phyloP scores from a whole-genome alignment of 371 early-diverging fungal species.

The Mucor racemosus region DNA sequence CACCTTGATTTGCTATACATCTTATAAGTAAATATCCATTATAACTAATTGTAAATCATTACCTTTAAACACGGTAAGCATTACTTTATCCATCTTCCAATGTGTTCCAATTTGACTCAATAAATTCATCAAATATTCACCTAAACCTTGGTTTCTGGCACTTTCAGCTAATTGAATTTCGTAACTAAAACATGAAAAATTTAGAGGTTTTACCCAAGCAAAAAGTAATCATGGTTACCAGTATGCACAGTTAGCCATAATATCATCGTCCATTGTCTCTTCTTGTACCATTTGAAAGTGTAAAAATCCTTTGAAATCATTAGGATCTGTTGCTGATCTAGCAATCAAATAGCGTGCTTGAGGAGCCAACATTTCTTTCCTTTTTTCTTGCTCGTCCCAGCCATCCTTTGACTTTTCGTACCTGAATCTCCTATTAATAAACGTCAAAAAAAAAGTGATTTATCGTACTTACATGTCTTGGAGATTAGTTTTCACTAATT shows the following conservation, averaged over 20 bases:
- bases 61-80: conserved; percentile 73
- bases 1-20: conserved; percentile 54
- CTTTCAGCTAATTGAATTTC: conserved; percentile 56
- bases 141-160: conserved; percentile 55
- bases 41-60: conserved; percentile 3
- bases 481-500: conserved; percentile 61
- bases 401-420: conserved; percentile 61
- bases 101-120: conserved; percentile 50
- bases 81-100: conserved; percentile 66
- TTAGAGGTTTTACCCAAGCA: not conserved
- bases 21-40: not conserved
- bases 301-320: conserved; percentile 50
- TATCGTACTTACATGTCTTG: conserved; percentile 49
- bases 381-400: conserved; percentile 58
- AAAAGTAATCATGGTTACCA: conserved; percentile 45
- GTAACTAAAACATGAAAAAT: conserved; percentile 24
- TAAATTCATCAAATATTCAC: conserved; percentile 55
- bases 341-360: conserved; percentile 58
- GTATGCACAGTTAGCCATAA: conserved; percentile 59
- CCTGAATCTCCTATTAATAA: conserved; percentile 21
- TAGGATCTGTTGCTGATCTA: conserved; percentile 40
- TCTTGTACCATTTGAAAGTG: conserved; percentile 65
- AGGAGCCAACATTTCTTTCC: conserved; percentile 51
- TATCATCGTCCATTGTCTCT: conserved; percentile 64
- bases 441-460: not conserved